Evolutionary conservation across 768 basidiomycete species (phyloP), one percentile per base, ranked within the genome.

Genomic region (Tricholoma bakamatsutake): DNA sequence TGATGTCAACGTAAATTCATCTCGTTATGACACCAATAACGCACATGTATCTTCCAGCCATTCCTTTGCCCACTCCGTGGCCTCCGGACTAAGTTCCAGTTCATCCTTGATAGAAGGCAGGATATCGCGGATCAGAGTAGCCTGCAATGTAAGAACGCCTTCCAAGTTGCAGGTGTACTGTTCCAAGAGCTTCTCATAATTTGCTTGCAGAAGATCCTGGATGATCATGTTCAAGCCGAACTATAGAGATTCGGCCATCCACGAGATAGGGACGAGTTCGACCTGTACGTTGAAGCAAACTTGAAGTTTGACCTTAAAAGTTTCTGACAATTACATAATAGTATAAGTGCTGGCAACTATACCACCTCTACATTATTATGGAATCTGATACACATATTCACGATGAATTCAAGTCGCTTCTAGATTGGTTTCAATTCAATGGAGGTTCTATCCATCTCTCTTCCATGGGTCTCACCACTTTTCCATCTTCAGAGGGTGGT

Each of bases 1-100:
- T 37, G 1, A 58, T 47, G 28, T 54, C 46, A 45, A 48, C 53
- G 52, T 47, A 52, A 43, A 13, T 50, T 40, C 31, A 52, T 31
- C 31, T 54, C 48, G 15, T 17, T 3, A 4, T 31, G 18, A 48
- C 28, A 9, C n/a, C 30, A 30, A 17, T 52, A 18, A 74, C 81
- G 64, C 73, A 88, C 88, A 72, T 46, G 77, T 79, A 73, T 90
- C 88, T 30, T 74, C 70, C 31, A 88, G 68, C 86, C 85, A 90
- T 65, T 80, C 77, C 35, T 67, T 73, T 27, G 81, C 79, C 80
- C 80, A 81, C 58, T 74, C 70, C 55, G 71, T 68, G 57, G 77
- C 76, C 13, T 73, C 71, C 50, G 71, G 69, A 57, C 72, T 67
- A 46, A 87, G 75, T 37, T 73, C 72, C 28, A 85, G 75, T 64